Percentiles rank a stretch among this genome's conserved stretches.
Evolutionary conservation across 2,329 filamentous ascomycete species (phyloP).

Genomic region (Aspergillus intermedius): DNA sequence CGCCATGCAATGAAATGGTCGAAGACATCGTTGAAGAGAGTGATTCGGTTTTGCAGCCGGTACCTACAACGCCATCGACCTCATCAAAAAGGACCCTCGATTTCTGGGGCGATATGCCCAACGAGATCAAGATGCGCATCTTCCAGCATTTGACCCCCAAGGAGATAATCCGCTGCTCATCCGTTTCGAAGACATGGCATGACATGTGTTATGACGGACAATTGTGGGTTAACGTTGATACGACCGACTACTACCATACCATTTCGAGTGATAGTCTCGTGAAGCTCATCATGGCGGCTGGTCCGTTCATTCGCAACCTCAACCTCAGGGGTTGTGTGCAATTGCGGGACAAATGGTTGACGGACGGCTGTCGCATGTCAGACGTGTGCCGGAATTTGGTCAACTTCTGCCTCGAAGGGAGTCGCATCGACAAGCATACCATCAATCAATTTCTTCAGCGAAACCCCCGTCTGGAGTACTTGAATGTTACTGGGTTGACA

Average conservation of each 20-base stretch:
- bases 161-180: conserved; percentile 71
- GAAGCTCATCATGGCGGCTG: conserved; percentile 76
- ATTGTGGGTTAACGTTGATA: conserved; percentile 79
- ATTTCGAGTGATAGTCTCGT: conserved; percentile 79
- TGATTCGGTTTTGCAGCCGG: not conserved
- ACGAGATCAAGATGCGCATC: conserved; percentile 73
- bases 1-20: conserved; percentile 11
- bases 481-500: conserved; percentile 78
- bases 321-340: conserved; percentile 90
- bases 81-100: conserved; percentile 45
- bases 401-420: conserved; percentile 83
- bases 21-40: conserved; percentile 10
- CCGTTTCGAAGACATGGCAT: conserved; percentile 72
- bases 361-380: conserved; percentile 62
- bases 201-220: conserved; percentile 89
- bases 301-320: conserved; percentile 82
- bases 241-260: conserved; percentile 76
- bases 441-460: conserved; percentile 73
- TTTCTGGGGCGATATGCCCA: conserved; percentile 75
- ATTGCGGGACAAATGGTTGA: conserved; percentile 71
- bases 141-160: conserved; percentile 70
- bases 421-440: conserved; percentile 70
- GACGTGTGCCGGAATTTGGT: conserved; percentile 80
- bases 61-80: conserved; percentile 5
- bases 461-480: conserved; percentile 70